Base-by-base conservation (phyloP, 1,284 basidiomycete species). In the Boletus calvinii region DNA sequence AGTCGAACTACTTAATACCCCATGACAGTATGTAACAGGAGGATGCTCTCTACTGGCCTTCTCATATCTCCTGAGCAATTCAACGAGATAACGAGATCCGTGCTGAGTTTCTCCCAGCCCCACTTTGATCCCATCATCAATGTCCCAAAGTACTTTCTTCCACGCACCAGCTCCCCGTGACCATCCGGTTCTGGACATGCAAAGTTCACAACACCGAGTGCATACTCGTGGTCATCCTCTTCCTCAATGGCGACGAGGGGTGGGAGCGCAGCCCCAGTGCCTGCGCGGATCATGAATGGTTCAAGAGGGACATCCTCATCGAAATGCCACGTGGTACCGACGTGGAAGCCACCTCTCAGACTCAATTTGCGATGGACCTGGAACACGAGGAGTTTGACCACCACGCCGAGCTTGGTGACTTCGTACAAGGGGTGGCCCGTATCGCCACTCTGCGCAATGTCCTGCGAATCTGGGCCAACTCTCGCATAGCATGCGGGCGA, bases 51-150 rank as follows among this genome's bases (percentile, higher is more conserved):
- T 6, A 54, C 34, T 9, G 4, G 35, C 18, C 13, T 20, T 10
- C 6, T 46, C 10, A 24, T n/a, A 24, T 46, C 38, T 3, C 29
- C 15, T 5, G 11, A 30, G 20, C 55, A 60, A 24, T 17, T 37
- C 31, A 58, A 18, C 18, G 43, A 44, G 32, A 47, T 29, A 35
- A 58, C 34, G 17, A 46, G 9, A 44, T 58, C 50, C 0, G 48
- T 54, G 24, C 46, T 45, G 3, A 54, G 59, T n/a, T 60, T 58
- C 34, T 40, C 20, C 58, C 59, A 59, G 3, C 59, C 59, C 55
- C 56, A 56, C 11, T 37, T 56, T 31, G 6, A 41, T 37, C 29
- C 42, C 38, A 4, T n/a, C 46, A 59, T 47, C 45, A 61, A 30
- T 12, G 59, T 10, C 6, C 59, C 57, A 32, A 54, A 20, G 39